Percentiles rank a stretch among this genome's conserved stretches.
phyloP scores from a whole-genome alignment of 257 asterid species.

The Penstemon newberryi region DNA sequence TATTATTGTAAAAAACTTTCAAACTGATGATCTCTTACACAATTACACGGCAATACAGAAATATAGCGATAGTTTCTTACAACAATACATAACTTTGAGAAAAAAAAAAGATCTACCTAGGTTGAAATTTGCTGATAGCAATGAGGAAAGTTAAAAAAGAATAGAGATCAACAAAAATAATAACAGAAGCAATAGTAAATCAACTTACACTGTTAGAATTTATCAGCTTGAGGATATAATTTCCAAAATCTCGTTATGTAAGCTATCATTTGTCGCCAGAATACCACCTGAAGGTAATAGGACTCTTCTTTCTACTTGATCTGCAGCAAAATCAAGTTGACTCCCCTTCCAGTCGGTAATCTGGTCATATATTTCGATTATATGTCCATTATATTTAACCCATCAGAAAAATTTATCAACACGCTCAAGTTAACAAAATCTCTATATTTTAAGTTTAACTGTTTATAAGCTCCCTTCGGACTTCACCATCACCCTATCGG shows the following conservation, averaged over 20 bases:
- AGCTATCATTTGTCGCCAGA: slow-evolving; percentile 62
- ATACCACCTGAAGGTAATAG: slow-evolving; percentile 77
- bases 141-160: neutral
- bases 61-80: slow-evolving; percentile 8
- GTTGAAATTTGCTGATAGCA: slow-evolving; percentile 8
- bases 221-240: slow-evolving; percentile 50
- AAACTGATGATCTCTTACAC: too few species aligned
- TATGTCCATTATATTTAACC: too few species aligned
- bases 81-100: slow-evolving; percentile 10
- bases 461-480: too few species aligned
- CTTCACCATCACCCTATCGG: neutral
- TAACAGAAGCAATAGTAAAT: neutral
- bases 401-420: too few species aligned
- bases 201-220: neutral
- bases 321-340: slow-evolving; percentile 64
- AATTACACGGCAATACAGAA: neutral
- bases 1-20: too few species aligned
- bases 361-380: slow-evolving; percentile 34
- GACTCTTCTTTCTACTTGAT: slow-evolving; percentile 61
- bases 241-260: slow-evolving; percentile 56
- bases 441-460: neutral
- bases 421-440: neutral
- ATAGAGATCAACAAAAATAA: slow-evolving; percentile 20
- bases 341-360: slow-evolving; percentile 88
- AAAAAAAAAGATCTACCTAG: neutral